Percentiles rank a stretch among this genome's conserved stretches.
These are phyloP conservation scores for Psophocarpus tetragonolobus DNA, from an alignment of 306 rosid genomes.

Conservation along the genomic window DNA sequence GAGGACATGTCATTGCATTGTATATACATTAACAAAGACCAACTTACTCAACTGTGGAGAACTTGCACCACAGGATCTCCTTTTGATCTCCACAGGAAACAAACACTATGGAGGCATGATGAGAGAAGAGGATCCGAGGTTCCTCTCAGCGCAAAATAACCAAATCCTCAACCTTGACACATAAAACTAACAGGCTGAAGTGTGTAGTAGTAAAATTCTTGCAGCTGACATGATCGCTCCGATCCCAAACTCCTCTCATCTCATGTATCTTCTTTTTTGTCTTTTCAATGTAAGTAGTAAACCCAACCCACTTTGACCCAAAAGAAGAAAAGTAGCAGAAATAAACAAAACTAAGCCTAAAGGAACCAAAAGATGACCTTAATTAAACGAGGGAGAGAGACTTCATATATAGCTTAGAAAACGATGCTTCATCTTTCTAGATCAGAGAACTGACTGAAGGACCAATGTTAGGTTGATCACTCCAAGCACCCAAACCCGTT, in stretches of 20 bases:
- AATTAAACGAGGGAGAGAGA: constrained; percentile 39
- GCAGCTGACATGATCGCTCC: constrained; percentile 99
- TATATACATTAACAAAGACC: constrained; percentile 46
- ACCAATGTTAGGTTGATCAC: constrained; percentile 63
- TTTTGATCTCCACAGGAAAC: constrained; percentile 7
- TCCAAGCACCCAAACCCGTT: constrained; percentile 60
- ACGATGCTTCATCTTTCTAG: constrained; percentile 51
- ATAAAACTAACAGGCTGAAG: constrained; percentile 63
- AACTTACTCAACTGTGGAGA: constrained; percentile 49
- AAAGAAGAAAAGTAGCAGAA: constrained; percentile 24
- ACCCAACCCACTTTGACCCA: constrained; percentile 31
- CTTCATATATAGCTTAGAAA: constrained; percentile 11
- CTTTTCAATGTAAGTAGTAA: constrained; percentile 34
- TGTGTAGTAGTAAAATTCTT: constrained; percentile 29
- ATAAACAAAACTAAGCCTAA: constrained; percentile 23
- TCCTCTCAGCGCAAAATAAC: constrained; percentile 92
- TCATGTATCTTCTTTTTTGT: not conserved
- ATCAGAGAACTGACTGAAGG: constrained; percentile 84
- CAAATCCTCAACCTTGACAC: constrained; percentile 61
- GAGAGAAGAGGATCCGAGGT: constrained; percentile 97
- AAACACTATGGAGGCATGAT: constrained; percentile 24
- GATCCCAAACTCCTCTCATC: constrained; percentile 80
- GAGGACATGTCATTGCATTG: constrained; percentile 44
- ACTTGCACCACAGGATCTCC: constrained; percentile 43
- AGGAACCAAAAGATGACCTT: constrained; percentile 30